Evolutionary conservation across 352 stramenopile species (phyloP).

Genomic region (Phytophthora podocarpi): DNA sequence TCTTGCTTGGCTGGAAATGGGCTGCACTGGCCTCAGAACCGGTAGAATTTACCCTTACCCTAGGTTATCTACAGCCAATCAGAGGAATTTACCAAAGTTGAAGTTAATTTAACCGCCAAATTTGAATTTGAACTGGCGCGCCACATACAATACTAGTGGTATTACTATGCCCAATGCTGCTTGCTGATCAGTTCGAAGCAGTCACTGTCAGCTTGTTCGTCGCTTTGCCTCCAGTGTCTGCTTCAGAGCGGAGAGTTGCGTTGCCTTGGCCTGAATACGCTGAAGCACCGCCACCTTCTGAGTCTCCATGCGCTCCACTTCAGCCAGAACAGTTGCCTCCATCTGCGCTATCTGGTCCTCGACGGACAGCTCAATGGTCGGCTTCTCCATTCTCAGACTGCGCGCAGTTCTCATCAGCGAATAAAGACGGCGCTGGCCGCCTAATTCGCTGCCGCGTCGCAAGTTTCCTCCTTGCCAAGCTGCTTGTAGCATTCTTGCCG

Average conservation of each 20-base stretch:
- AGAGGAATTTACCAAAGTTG: too few relatives aligned
- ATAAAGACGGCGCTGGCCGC: slow-evolving; percentile 33
- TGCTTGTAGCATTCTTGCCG: slow-evolving; percentile 48
- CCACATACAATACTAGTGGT: too few relatives aligned
- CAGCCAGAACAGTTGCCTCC: slow-evolving; percentile 36
- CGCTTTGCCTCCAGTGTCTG: slow-evolving; percentile 4
- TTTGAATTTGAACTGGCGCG: slow-evolving; percentile 14
- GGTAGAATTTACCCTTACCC: neutral
- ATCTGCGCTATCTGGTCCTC: slow-evolving; percentile 59
- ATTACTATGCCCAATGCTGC: too few relatives aligned
- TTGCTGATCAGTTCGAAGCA: too few relatives aligned
- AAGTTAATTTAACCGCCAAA: slow-evolving; percentile 1
- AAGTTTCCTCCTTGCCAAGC: slow-evolving; percentile 43
- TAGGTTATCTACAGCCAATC: neutral
- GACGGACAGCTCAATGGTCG: slow-evolving; percentile 37
- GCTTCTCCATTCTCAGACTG: slow-evolving; percentile 36
- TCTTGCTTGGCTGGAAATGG: slow-evolving; percentile 12
- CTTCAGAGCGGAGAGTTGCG: slow-evolving; percentile 14
- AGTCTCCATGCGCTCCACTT: slow-evolving; percentile 43
- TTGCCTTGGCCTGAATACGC: slow-evolving; percentile 51
- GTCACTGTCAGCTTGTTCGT: neutral
- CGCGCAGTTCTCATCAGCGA: slow-evolving; percentile 32
- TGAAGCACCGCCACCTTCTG: slow-evolving; percentile 41
- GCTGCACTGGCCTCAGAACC: slow-evolving; percentile 15
- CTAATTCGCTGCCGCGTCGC: neutral